Evolutionary conservation across 106 monocot genomes (phyloP).

Genomic region (Amphibolis antarctica): DNA sequence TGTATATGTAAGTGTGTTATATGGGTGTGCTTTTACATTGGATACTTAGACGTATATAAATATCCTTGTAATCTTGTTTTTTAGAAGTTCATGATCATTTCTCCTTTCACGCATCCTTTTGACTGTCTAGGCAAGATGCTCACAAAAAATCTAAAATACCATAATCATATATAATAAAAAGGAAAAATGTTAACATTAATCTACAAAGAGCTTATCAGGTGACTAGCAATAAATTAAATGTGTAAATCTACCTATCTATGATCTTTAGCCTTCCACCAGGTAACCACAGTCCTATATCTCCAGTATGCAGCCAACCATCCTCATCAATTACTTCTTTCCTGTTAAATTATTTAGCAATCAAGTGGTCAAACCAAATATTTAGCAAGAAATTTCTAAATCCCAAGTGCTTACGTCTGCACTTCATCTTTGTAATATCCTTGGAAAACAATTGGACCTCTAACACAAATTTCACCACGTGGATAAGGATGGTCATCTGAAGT

Average conservation of each 20-base stretch:
- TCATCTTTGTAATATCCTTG: conserved; percentile 74
- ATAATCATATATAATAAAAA: neutral
- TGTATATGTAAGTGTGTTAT: too few species aligned
- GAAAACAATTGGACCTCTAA: conserved; percentile 65
- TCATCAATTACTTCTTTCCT: conserved; percentile 91
- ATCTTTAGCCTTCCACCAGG: conserved; percentile 87
- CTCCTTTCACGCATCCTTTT: too few species aligned
- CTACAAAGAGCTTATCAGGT: neutral
- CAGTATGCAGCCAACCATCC: conserved; percentile 95
- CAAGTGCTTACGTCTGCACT: conserved; percentile 49
- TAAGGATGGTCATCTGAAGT: conserved; percentile 77
- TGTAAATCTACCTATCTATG: conserved; percentile 64
- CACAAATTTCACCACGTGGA: conserved; percentile 98
- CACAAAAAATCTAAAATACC: too few species aligned
- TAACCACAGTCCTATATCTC: conserved; percentile 96
- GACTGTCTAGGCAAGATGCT: too few species aligned
- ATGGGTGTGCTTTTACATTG: too few species aligned
- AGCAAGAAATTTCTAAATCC: conserved; percentile 2
- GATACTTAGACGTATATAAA: too few species aligned
- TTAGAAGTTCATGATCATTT: too few species aligned
- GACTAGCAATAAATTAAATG: neutral
- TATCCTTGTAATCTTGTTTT: too few species aligned
- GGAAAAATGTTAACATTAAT: neutral
- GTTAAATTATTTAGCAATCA: conserved; percentile 15
- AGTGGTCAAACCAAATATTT: neutral